Percentiles rank a stretch among this genome's conserved stretches.
Conservation (phyloP, 176 grass and related monocot genomes). For the Triticum urartu region DNA sequence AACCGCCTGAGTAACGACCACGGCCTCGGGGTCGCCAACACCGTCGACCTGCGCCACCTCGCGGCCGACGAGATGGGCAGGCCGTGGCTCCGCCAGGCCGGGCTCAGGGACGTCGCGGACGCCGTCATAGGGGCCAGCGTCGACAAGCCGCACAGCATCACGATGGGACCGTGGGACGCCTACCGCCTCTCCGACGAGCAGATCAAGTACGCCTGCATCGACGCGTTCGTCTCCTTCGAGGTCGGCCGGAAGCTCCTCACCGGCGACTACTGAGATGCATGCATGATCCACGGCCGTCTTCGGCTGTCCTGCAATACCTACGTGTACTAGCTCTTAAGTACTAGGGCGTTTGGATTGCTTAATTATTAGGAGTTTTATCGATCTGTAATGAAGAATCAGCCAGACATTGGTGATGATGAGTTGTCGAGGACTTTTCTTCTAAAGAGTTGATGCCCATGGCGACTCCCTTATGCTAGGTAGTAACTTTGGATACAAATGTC, state of each 20-base stretch:
- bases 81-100: conserved; percentile 24
- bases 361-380: too few species aligned
- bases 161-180: conserved; percentile 48
- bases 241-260: conserved; percentile 41
- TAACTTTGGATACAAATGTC: too few species aligned
- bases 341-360: too few species aligned
- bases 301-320: too few species aligned
- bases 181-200: conserved; percentile 18
- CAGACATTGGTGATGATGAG: too few species aligned
- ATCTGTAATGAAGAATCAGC: too few species aligned
- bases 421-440: too few species aligned
- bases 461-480: too few species aligned
- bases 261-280: neutral
- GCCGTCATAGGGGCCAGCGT: conserved; percentile 36
- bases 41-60: conserved; percentile 35
- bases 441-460: too few species aligned
- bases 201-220: conserved; percentile 42
- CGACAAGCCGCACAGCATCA: conserved; percentile 33
- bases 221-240: conserved; percentile 56
- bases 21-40: neutral
- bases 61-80: conserved; percentile 14
- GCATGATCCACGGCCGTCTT: too few species aligned
- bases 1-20: conserved; percentile 27
- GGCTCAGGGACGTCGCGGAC: conserved; percentile 23
- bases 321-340: too few species aligned